Evolutionary conservation across 306 rosid species (phyloP).

Genomic region (Castanea crenata): DNA sequence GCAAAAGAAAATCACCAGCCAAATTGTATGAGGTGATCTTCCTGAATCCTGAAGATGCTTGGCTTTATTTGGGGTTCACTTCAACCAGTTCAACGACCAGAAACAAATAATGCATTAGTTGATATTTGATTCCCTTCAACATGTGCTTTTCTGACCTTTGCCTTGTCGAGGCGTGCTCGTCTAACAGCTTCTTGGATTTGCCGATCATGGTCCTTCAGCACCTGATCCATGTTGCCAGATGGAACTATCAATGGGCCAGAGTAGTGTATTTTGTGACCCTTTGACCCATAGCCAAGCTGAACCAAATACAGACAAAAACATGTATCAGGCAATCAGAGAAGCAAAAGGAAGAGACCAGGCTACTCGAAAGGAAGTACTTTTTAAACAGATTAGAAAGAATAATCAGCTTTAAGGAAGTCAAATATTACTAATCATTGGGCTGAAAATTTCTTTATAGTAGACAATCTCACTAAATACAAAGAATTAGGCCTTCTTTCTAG

Average conservation of each 20-base stretch:
- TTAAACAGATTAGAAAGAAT: background rate
- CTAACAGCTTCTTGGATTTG: conserved; percentile 94
- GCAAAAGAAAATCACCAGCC: conserved; percentile 30
- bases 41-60: conserved; percentile 30
- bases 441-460: background rate
- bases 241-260: conserved; percentile 95
- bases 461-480: background rate
- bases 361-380: background rate
- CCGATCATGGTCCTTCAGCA: conserved; percentile 96
- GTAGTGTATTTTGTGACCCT: conserved; percentile 92
- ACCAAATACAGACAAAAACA: conserved; percentile 3
- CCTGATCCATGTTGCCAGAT: conserved; percentile 93
- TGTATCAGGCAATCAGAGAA: background rate
- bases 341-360: background rate
- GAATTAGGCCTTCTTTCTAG: background rate
- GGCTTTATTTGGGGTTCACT: conserved; percentile 24
- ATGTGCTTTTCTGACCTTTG: conserved; percentile 73
- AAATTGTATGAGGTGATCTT: conserved; percentile 28
- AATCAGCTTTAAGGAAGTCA: background rate
- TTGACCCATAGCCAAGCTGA: conserved; percentile 89
- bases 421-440: background rate
- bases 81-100: conserved; percentile 68
- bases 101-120: conserved; percentile 80
- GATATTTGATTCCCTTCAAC: conserved; percentile 72
- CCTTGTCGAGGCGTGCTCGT: conserved; percentile 90